These are phyloP conservation scores for Rubus idaeus DNA, from an alignment of 306 rosid species.

Conservation along the genomic window DNA sequence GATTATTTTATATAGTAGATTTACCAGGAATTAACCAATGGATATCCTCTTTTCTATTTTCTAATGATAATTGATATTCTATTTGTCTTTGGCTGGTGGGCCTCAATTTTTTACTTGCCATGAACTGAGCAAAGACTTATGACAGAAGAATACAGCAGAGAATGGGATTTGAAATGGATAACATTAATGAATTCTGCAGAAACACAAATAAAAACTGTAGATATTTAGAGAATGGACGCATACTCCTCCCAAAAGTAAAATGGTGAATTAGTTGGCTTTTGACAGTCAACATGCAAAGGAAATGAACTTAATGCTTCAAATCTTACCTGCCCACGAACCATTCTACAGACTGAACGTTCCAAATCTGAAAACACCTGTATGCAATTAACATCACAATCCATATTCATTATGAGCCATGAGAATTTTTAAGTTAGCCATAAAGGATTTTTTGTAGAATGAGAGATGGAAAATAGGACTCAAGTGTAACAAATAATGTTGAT, in stretches of 20 bases:
- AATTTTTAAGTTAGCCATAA: background rate
- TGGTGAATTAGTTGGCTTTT: background rate
- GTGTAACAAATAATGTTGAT: background rate
- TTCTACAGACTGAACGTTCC: constrained; percentile 89
- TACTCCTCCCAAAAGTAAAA: background rate
- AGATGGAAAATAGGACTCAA: constrained; percentile 5
- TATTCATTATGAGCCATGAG: background rate
- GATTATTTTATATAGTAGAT: background rate
- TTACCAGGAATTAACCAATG: background rate
- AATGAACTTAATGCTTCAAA: constrained; percentile 16
- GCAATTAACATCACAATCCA: constrained; percentile 1
- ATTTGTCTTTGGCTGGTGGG: background rate
- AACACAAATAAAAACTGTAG: background rate
- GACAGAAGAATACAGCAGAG: background rate
- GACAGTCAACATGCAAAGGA: background rate
- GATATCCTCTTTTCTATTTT: background rate
- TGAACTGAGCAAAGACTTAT: background rate
- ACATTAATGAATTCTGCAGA: background rate
- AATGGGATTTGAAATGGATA: background rate
- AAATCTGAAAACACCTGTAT: constrained; percentile 82
- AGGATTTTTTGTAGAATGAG: background rate
- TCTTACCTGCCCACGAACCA: constrained; percentile 85
- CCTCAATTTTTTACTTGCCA: background rate
- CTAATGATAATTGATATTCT: background rate
- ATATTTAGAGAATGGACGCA: background rate